phyloP scores from a whole-genome alignment of 2,329 filamentous ascomycete genomes.

The Trichophyton verrucosum region DNA sequence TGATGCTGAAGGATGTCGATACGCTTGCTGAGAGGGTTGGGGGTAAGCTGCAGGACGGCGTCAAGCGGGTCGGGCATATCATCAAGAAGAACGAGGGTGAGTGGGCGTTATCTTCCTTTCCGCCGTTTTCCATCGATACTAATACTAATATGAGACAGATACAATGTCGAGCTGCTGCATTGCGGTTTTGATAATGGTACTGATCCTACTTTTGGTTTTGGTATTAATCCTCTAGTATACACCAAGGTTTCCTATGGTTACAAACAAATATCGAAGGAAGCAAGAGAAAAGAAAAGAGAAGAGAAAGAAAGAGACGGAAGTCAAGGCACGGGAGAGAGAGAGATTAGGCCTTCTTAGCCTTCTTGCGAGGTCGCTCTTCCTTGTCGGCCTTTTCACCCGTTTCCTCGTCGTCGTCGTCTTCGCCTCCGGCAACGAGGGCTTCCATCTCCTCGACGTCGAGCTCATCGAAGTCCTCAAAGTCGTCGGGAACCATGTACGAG shows the following conservation, averaged over 20 bases:
- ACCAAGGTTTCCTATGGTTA: constrained; percentile 8
- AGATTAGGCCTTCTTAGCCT: constrained; percentile 13
- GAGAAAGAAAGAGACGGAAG: not conserved
- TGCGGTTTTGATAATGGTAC: constrained; percentile 69
- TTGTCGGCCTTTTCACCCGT: constrained; percentile 22
- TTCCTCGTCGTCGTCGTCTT: constrained; percentile 37
- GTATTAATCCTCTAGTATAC: constrained; percentile 49
- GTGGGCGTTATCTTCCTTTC: constrained; percentile 20
- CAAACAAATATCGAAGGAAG: constrained; percentile 6
- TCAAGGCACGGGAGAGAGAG: not conserved
- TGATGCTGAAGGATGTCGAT: constrained; percentile 79
- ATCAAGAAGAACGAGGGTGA: constrained; percentile 80
- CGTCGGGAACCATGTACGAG: constrained; percentile 59
- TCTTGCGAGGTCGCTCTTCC: constrained; percentile 21
- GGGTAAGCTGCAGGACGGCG: constrained; percentile 68
- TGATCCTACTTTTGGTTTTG: constrained; percentile 75
- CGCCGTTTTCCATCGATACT: constrained; percentile 4
- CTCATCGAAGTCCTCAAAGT: constrained; percentile 35
- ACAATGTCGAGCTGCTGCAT: constrained; percentile 81
- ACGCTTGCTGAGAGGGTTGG: constrained; percentile 74
- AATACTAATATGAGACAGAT: constrained; percentile 34
- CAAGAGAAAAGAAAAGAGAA: not conserved
- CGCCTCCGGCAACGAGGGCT: constrained; percentile 29
- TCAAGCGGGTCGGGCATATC: constrained; percentile 75
- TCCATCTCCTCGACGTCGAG: constrained; percentile 42